phyloP scores from a whole-genome alignment of 1,284 basidiomycete species.

The Naganishia sp. region DNA sequence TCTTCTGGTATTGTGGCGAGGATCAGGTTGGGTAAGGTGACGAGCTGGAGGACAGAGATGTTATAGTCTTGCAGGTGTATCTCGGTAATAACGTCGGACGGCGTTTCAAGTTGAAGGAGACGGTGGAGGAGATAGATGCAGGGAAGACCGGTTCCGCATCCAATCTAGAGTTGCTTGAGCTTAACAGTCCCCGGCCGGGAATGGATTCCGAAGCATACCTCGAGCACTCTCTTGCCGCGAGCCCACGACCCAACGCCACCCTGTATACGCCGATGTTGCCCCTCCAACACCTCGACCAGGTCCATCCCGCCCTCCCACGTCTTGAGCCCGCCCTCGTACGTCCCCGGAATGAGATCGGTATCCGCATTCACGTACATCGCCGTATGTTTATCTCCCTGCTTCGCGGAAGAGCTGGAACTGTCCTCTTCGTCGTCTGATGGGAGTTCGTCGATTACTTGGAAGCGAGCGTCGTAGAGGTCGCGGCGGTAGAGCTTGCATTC shows the following conservation, averaged over 20 bases:
- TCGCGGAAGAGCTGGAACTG: conserved; percentile 30
- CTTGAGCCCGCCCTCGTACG: conserved; percentile 95
- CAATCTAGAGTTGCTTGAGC: conserved; percentile 61
- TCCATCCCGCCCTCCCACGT: conserved; percentile 97
- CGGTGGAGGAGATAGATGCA: conserved; percentile 69
- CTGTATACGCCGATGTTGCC: conserved; percentile 49
- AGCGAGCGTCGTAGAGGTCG: conserved; percentile 91
- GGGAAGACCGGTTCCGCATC: conserved; percentile 89
- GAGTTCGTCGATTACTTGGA: conserved; percentile 73
- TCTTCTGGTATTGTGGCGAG: conserved; percentile 57
- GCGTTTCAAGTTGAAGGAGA: conserved; percentile 57
- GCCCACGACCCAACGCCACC: conserved; percentile 39
- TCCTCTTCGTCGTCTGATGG: conserved; percentile 38
- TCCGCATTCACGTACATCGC: conserved; percentile 70
- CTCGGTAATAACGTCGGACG: conserved; percentile 50
- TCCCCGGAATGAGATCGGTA: conserved; percentile 85
- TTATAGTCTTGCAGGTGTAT: conserved; percentile 97
- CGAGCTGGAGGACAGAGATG: conserved; percentile 73
- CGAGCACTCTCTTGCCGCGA: conserved; percentile 62
- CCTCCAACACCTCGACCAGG: conserved; percentile 61
- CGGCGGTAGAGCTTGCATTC: conserved; percentile 64
- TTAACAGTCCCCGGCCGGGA: too few species aligned
- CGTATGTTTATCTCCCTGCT: conserved; percentile 38
- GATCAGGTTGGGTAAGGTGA: conserved; percentile 83
- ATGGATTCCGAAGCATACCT: conserved; percentile 56